Conservation (phyloP, 2,329 filamentous ascomycete species). For the Nothophoma quercina region DNA sequence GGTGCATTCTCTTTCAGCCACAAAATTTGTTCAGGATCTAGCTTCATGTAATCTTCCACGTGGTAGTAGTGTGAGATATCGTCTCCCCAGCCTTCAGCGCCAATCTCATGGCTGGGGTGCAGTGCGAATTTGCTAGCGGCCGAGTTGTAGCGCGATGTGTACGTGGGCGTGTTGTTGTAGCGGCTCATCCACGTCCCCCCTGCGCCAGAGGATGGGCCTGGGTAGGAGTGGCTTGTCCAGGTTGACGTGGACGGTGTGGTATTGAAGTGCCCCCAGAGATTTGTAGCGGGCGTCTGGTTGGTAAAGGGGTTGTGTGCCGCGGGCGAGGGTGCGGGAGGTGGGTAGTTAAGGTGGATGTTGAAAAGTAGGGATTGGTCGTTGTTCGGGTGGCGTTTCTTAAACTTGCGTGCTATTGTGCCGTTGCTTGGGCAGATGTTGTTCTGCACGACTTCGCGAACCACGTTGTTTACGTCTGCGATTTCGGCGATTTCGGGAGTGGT, state of each 20-base stretch:
- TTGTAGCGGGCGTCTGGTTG: constrained; percentile 29
- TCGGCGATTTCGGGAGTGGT: constrained; percentile 63
- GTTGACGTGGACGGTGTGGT: too few relatives aligned
- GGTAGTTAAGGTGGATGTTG: constrained; percentile 61
- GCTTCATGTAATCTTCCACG: constrained; percentile 70
- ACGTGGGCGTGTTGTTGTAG: constrained; percentile 45
- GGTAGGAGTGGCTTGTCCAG: too few relatives aligned
- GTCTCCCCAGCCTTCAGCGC: constrained; percentile 70
- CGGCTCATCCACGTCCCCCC: too few relatives aligned
- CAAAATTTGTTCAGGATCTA: constrained; percentile 67
- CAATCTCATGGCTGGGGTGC: constrained; percentile 60
- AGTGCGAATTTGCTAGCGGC: constrained; percentile 55
- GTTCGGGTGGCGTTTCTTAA: constrained; percentile 63
- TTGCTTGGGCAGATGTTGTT: constrained; percentile 69
- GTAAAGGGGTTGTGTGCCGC: constrained; percentile 44
- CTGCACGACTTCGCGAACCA: constrained; percentile 65
- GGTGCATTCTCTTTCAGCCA: constrained; percentile 64
- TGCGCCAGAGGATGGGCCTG: too few relatives aligned
- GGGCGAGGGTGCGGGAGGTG: constrained; percentile 42
- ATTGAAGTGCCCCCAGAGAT: constrained; percentile 50
- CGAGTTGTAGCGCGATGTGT: constrained; percentile 49
- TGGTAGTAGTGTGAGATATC: constrained; percentile 70
- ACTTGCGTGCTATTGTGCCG: constrained; percentile 65
- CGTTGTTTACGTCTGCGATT: constrained; percentile 64
- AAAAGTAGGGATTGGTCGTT: constrained; percentile 59